A percentile compares a stretch with the other conserved stretches of the same genome.
phyloP scores from a whole-genome alignment of 768 basidiomycete genomes.

The Coprinellus micaceus region DNA sequence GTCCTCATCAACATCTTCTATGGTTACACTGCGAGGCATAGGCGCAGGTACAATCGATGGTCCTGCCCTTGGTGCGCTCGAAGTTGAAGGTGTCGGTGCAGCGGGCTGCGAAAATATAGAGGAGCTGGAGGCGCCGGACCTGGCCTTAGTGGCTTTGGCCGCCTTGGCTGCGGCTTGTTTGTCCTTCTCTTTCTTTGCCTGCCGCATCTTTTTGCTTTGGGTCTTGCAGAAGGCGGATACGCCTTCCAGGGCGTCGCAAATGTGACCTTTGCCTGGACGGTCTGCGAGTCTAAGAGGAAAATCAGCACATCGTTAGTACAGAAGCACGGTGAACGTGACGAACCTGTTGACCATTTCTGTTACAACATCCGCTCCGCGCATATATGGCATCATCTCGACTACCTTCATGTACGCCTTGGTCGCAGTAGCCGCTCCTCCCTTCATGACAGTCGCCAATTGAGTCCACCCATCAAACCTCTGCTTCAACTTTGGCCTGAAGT shows the following conservation, averaged over 20 bases:
- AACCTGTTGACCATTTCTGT: slow-evolving; percentile 56
- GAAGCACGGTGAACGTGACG: slow-evolving; percentile 13
- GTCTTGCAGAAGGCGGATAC: slow-evolving; percentile 47
- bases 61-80: background rate
- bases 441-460: slow-evolving; percentile 33
- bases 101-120: too few relatives aligned
- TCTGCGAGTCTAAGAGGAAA: slow-evolving; percentile 43
- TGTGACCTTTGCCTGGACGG: slow-evolving; percentile 48
- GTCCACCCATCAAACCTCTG: slow-evolving; percentile 58
- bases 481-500: slow-evolving; percentile 56
- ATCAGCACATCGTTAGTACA: background rate
- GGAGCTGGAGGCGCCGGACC: background rate
- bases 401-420: slow-evolving; percentile 41
- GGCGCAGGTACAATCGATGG: background rate
- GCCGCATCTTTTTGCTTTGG: slow-evolving; percentile 41
- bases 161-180: slow-evolving; percentile 13
- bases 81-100: background rate
- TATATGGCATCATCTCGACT: slow-evolving; percentile 53
- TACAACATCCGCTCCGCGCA: slow-evolving; percentile 47
- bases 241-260: slow-evolving; percentile 49
- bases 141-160: slow-evolving; percentile 4
- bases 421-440: slow-evolving; percentile 35
- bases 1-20: too few relatives aligned
- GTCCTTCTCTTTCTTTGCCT: slow-evolving; percentile 19
- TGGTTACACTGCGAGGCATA: too few relatives aligned